phyloP scores from a whole-genome alignment of 345 rosid species.

The Syzygium oleosum region DNA sequence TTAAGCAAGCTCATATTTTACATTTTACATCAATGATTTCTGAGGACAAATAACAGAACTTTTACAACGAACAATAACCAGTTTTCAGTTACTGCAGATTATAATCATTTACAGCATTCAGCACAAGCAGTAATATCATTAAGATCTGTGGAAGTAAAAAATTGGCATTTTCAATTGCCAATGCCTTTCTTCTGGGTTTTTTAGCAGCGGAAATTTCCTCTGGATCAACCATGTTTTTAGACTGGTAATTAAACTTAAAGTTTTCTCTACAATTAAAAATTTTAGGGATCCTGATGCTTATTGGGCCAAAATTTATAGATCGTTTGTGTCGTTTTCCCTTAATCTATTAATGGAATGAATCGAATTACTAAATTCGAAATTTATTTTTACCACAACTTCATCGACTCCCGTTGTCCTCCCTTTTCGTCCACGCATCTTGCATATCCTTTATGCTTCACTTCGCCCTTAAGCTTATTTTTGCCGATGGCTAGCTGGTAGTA shows the following conservation, averaged over 20 bases:
- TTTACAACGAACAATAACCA: background rate
- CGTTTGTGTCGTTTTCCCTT: no score
- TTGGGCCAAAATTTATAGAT: no score
- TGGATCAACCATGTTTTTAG: background rate
- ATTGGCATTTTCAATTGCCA: background rate
- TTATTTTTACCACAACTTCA: background rate
- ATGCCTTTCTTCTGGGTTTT: background rate
- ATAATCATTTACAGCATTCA: background rate
- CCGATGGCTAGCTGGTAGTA: fast-evolving
- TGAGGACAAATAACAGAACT: background rate
- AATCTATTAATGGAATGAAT: background rate
- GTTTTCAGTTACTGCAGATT: background rate
- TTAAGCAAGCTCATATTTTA: background rate
- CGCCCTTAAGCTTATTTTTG: background rate
- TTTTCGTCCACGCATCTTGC: background rate
- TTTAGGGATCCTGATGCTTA: no score
- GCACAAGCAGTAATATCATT: background rate
- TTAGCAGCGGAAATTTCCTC: background rate
- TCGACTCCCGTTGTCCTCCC: background rate
- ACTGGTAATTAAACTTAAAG: background rate
- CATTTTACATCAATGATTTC: background rate
- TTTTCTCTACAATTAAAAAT: no score
- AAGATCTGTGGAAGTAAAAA: background rate
- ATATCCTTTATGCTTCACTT: fast-evolving
- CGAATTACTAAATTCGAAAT: background rate